phyloP scores from a whole-genome alignment of 2,329 filamentous ascomycete species.

The Stachybotrys chartarum region DNA sequence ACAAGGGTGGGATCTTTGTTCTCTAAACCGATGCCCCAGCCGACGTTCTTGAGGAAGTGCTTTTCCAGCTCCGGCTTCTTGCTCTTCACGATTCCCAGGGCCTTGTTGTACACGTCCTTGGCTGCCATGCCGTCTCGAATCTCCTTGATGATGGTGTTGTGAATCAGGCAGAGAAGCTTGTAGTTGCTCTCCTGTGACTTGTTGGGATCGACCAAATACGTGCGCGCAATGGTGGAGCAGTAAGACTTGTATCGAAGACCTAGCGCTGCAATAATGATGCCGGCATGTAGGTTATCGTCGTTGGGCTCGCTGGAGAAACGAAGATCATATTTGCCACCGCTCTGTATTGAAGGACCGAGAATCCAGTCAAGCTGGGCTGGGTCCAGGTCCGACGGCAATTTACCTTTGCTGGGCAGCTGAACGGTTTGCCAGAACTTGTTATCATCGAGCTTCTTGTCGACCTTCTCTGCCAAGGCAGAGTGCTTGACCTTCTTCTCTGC shows the following conservation, averaged over 20 bases:
- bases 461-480: constrained; percentile 74
- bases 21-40: constrained; percentile 89
- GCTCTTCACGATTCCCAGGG: constrained; percentile 67
- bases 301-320: constrained; percentile 73
- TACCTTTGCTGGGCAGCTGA: constrained; percentile 61
- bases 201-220: constrained; percentile 94
- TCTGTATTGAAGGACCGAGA: constrained; percentile 84
- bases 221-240: constrained; percentile 83
- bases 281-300: constrained; percentile 76
- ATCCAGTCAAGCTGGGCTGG: constrained; percentile 88
- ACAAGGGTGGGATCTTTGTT: constrained; percentile 76
- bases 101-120: constrained; percentile 90
- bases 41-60: constrained; percentile 88
- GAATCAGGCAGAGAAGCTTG: constrained; percentile 76
- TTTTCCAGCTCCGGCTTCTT: constrained; percentile 96
- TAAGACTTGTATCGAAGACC: constrained; percentile 95
- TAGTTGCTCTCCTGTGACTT: constrained; percentile 94
- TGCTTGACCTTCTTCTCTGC: constrained; percentile 97
- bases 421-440: constrained; percentile 85
- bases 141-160: constrained; percentile 85
- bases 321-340: constrained; percentile 90
- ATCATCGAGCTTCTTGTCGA: constrained; percentile 88
- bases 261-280: constrained; percentile 87
- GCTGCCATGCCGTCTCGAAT: constrained; percentile 78
- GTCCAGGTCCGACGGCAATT: constrained; percentile 83